phyloP scores from a whole-genome alignment of 441 rosid species.

The Codiaeum variegatum region DNA sequence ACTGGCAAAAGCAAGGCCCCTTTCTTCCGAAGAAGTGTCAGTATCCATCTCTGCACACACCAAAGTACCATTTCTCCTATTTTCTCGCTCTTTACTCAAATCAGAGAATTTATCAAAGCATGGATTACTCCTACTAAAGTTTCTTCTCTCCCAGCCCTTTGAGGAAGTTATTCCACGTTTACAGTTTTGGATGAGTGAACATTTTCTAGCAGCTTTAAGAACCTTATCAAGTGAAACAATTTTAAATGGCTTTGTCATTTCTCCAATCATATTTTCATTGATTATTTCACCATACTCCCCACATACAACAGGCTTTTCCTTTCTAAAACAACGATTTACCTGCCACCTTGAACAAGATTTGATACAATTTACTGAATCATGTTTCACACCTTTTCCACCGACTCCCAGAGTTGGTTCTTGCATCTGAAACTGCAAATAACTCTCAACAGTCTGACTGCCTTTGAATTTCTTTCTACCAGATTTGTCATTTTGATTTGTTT shows the following conservation, averaged over 20 bases:
- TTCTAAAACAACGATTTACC: constrained; percentile 20
- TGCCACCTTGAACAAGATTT: constrained; percentile 26
- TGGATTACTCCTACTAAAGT: constrained; percentile 16
- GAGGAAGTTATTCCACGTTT: constrained; percentile 22
- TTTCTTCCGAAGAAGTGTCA: constrained; percentile 20
- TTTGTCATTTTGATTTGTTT: constrained; percentile 7
- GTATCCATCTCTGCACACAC: constrained; percentile 16
- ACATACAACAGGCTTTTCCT: constrained; percentile 40
- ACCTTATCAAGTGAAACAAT: constrained; percentile 41
- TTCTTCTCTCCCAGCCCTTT: constrained; percentile 18
- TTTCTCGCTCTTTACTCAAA: constrained; percentile 20
- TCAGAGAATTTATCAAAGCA: constrained; percentile 17
- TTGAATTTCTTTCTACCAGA: constrained; percentile 29
- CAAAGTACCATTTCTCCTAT: constrained; percentile 12
- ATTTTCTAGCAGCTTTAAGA: constrained; percentile 31
- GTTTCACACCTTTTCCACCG: constrained; percentile 17
- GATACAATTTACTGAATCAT: constrained; percentile 5
- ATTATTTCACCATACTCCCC: constrained; percentile 46
- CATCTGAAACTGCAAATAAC: constrained; percentile 14
- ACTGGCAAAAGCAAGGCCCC: constrained; percentile 10
- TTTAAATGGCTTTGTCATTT: constrained; percentile 32
- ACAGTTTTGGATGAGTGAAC: constrained; percentile 22
- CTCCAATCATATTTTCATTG: constrained; percentile 22
- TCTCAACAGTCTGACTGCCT: constrained; percentile 15
- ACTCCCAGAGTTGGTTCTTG: constrained; percentile 17